Percentiles rank a stretch among this genome's conserved stretches.
Conservation (phyloP, 768 basidiomycete species). For the Rhizopogon rudus region DNA sequence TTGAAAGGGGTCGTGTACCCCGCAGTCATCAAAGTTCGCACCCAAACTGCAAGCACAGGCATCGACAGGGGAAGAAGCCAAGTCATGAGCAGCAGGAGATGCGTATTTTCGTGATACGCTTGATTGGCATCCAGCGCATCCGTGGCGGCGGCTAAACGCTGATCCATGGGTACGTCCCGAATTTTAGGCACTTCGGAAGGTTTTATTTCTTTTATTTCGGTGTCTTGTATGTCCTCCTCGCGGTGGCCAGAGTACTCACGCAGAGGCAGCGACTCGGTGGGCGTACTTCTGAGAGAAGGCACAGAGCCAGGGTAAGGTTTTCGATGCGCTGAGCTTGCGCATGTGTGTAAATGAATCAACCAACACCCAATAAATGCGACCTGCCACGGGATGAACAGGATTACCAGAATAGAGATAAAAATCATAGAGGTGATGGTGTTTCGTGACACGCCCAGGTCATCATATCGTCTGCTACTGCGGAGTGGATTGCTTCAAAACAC, state of each 20-base stretch:
- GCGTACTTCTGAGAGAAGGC: constrained; percentile 21
- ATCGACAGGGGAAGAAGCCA: constrained; percentile 75
- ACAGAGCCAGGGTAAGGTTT: constrained; percentile 16
- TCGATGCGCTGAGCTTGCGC: constrained; percentile 30
- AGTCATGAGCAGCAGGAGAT: constrained; percentile 71
- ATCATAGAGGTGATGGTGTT: constrained; percentile 54
- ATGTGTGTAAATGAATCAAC: constrained; percentile 71
- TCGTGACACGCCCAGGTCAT: constrained; percentile 35
- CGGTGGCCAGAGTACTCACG: neutral
- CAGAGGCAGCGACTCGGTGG: constrained; percentile 20
- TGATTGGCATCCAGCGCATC: neutral
- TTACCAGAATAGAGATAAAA: constrained; percentile 59
- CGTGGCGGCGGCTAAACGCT: neutral
- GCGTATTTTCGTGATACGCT: constrained; percentile 47
- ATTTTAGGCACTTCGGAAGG: constrained; percentile 1
- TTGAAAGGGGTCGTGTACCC: constrained; percentile 76
- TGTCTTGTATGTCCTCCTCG: neutral
- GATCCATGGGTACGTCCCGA: neutral
- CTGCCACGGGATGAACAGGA: constrained; percentile 85
- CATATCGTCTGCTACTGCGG: constrained; percentile 16
- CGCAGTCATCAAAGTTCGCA: constrained; percentile 76
- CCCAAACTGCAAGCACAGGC: constrained; percentile 85
- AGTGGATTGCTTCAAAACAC: neutral
- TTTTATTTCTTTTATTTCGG: constrained; percentile 10
- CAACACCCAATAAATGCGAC: constrained; percentile 84